Conservation (phyloP, 176 grass and related monocot genomes). For the Dendrocalamus sinicus region DNA sequence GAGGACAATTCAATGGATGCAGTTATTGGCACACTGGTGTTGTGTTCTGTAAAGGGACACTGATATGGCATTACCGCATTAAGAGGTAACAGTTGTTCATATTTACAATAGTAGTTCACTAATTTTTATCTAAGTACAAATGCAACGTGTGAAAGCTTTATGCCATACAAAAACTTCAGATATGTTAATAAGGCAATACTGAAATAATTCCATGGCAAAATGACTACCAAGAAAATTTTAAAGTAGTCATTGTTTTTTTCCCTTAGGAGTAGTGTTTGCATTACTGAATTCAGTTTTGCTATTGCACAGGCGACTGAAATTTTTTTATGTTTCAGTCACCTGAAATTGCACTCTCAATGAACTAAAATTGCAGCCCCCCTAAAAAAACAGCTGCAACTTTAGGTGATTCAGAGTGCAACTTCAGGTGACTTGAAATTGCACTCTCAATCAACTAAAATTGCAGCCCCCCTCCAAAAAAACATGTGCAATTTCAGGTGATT, state of each 20-base stretch:
- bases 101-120: background rate
- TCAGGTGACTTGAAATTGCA: too few species aligned
- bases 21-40: constrained; percentile 77
- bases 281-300: background rate
- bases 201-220: background rate
- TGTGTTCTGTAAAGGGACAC: constrained; percentile 77
- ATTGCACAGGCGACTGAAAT: too few species aligned
- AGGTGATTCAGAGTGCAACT: too few species aligned
- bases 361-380: too few species aligned
- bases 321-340: too few species aligned
- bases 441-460: too few species aligned
- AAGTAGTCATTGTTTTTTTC: background rate
- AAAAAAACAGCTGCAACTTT: too few species aligned
- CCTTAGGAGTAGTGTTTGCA: background rate
- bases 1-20: constrained; percentile 79
- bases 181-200: background rate
- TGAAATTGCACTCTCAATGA: too few species aligned
- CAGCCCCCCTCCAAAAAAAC: too few species aligned
- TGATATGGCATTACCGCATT: constrained; percentile 39
- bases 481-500: too few species aligned
- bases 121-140: background rate
- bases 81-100: constrained; percentile 51
- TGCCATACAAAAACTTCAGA: background rate
- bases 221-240: background rate
- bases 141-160: background rate